Evolutionary conservation across 257 asterid species (phyloP).

Genomic region (Prunella vulgaris): DNA sequence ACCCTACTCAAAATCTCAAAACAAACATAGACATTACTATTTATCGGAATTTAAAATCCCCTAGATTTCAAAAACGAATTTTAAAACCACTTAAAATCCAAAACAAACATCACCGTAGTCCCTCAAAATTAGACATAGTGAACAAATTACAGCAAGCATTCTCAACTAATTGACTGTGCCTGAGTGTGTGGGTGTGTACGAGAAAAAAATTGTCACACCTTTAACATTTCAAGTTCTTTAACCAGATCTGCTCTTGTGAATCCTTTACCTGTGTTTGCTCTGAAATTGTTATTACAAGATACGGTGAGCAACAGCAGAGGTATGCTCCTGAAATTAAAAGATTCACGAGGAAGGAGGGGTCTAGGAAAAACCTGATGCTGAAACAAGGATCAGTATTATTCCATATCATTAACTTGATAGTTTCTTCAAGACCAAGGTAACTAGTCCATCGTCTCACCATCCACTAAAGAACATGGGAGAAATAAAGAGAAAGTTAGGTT

Average conservation of each 20-base stretch:
- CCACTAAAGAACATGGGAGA: slow-evolving; percentile 51
- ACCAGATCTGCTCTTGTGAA: slow-evolving; percentile 67
- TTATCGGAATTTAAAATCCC: too few relatives aligned
- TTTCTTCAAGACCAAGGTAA: slow-evolving; percentile 63
- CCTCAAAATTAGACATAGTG: not conserved
- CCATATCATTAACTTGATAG: slow-evolving; percentile 78
- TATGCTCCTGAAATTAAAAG: slow-evolving; percentile 4
- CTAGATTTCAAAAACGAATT: too few relatives aligned
- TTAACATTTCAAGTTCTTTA: slow-evolving; percentile 47
- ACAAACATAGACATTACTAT: too few relatives aligned
- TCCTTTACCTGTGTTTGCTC: slow-evolving; percentile 77
- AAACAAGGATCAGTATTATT: slow-evolving; percentile 74
- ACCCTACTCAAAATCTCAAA: too few relatives aligned
- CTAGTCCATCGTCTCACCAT: slow-evolving; percentile 95
- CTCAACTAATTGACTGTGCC: not conserved
- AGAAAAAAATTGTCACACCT: slow-evolving; percentile 40
- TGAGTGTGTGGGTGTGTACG: not conserved
- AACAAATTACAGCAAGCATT: slow-evolving; percentile 2
- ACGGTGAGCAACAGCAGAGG: slow-evolving; percentile 21
- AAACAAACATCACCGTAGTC: too few relatives aligned
- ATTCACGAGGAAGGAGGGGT: not conserved
- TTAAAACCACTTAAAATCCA: too few relatives aligned
- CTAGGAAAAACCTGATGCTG: slow-evolving; percentile 68
- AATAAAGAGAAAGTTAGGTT: not conserved
- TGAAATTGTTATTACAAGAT: slow-evolving; percentile 29